Evolutionary conservation across 2,329 filamentous ascomycete species (phyloP).

Genomic region (Alternaria rosae): DNA sequence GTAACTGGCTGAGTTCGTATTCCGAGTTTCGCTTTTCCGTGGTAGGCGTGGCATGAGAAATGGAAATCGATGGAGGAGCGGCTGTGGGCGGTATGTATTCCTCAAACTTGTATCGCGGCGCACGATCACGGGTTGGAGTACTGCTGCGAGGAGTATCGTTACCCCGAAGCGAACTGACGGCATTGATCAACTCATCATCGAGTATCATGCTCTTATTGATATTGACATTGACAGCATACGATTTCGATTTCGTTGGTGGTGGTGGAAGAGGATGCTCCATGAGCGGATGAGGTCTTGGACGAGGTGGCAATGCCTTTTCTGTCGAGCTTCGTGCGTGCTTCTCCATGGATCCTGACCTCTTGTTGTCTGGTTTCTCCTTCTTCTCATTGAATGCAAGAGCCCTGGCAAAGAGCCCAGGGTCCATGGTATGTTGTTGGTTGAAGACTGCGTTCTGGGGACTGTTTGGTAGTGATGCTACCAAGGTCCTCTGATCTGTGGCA

Average conservation of each 20-base stretch:
- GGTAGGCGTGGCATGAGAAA: slow-evolving; percentile 8
- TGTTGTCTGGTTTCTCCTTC: slow-evolving; percentile 12
- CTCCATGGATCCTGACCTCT: slow-evolving; percentile 5
- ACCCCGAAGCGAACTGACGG: slow-evolving; percentile 18
- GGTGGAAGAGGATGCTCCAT: slow-evolving; percentile 23
- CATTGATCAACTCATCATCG: slow-evolving; percentile 32
- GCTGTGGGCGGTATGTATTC: slow-evolving; percentile 30
- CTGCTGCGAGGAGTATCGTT: slow-evolving; percentile 18
- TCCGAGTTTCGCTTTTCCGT: slow-evolving; percentile 21
- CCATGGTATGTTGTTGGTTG: slow-evolving; percentile 13
- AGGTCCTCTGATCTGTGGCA: slow-evolving; percentile 34
- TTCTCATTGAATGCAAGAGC: slow-evolving; percentile 10
- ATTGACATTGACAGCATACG: slow-evolving; percentile 36
- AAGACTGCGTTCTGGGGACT: slow-evolving; percentile 32
- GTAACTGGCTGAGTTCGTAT: slow-evolving; percentile 28
- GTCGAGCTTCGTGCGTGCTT: slow-evolving; percentile 2
- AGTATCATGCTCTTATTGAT: slow-evolving; percentile 42
- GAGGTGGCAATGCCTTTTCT: slow-evolving; percentile 21
- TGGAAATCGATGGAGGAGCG: slow-evolving; percentile 12
- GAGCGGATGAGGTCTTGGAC: slow-evolving; percentile 20
- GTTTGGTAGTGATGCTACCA: slow-evolving; percentile 35
- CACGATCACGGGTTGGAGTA: slow-evolving; percentile 23
- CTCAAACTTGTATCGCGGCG: slow-evolving; percentile 32
- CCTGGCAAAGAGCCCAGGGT: slow-evolving; percentile 22
- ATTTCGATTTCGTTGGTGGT: slow-evolving; percentile 24